Evolutionary conservation across 345 rosid genomes (phyloP).

Genomic region (Pistacia atlantica): DNA sequence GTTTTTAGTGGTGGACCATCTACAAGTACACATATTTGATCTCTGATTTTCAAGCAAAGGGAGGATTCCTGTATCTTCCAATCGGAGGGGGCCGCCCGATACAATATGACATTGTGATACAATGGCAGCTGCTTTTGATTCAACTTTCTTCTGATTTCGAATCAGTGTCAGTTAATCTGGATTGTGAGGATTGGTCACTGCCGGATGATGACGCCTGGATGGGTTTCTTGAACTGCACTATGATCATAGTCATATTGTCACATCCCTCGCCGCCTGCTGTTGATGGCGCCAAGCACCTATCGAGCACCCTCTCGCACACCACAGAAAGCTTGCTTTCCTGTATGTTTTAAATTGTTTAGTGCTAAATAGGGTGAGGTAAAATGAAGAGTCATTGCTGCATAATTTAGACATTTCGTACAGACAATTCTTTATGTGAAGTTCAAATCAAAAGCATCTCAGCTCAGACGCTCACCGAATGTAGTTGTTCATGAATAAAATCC

Average conservation of each 20-base stretch:
- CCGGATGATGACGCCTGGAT: slow-evolving; percentile 26
- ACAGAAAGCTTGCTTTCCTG: slow-evolving; percentile 91
- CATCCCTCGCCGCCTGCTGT: slow-evolving; percentile 89
- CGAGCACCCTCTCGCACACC: slow-evolving; percentile 84
- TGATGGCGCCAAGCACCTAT: slow-evolving; percentile 86
- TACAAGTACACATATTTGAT: slow-evolving; percentile 20
- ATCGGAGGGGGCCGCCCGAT: not conserved
- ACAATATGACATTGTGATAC: not conserved
- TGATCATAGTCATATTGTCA: slow-evolving; percentile 98
- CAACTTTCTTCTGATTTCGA: slow-evolving; percentile 29
- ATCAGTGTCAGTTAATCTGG: slow-evolving; percentile 27
- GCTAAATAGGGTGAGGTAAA: not conserved
- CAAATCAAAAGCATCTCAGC: slow-evolving; percentile 1
- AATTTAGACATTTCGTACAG: not conserved
- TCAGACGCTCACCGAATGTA: slow-evolving; percentile 49
- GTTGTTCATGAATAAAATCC: slow-evolving; percentile 84
- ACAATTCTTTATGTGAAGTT: not conserved
- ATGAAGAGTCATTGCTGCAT: not conserved
- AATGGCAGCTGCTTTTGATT: slow-evolving; percentile 16
- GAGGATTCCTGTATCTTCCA: slow-evolving; percentile 12
- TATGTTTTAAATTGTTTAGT: slow-evolving; percentile 19
- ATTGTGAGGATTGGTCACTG: slow-evolving; percentile 40
- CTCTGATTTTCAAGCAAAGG: not conserved
- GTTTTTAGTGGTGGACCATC: slow-evolving; percentile 13
- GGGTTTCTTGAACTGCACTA: slow-evolving; percentile 88